A percentile compares a stretch with the other conserved stretches of the same genome.
These are phyloP conservation scores for Calonectria ilicicola DNA, from an alignment of 2,329 filamentous ascomycete species.

Conservation along the genomic window DNA sequence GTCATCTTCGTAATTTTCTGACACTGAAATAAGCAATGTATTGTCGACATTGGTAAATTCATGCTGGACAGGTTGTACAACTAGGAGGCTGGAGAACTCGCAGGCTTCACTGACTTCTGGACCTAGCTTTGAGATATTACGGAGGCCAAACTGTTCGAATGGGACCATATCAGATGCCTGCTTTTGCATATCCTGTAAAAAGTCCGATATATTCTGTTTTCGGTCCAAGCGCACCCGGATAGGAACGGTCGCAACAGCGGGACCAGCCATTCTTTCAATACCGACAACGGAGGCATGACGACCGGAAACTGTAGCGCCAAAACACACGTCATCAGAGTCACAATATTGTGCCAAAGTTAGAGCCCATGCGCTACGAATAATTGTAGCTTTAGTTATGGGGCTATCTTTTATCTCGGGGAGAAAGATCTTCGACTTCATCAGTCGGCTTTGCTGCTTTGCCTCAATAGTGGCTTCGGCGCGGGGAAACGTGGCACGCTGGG, in stretches of 20 bases:
- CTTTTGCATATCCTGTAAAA: slow-evolving; percentile 50
- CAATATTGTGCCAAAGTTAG: slow-evolving; percentile 59
- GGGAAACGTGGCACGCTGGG: not conserved
- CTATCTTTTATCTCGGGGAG: slow-evolving; percentile 58
- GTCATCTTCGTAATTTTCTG: not conserved
- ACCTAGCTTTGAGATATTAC: slow-evolving; percentile 31
- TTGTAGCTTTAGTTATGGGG: slow-evolving; percentile 41
- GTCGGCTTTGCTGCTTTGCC: not conserved
- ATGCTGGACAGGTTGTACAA: not conserved
- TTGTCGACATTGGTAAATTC: slow-evolving; percentile 36
- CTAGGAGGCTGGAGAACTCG: slow-evolving; percentile 24
- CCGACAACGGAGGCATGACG: slow-evolving; percentile 40
- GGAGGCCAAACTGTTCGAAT: slow-evolving; percentile 31
- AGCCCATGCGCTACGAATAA: slow-evolving; percentile 57
- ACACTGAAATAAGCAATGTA: not conserved
- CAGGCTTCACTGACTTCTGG: slow-evolving; percentile 4
- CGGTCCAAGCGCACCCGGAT: slow-evolving; percentile 41
- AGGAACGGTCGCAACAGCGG: slow-evolving; percentile 50
- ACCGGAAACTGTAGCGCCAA: slow-evolving; percentile 57
- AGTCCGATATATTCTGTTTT: slow-evolving; percentile 47
- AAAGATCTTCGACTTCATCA: slow-evolving; percentile 35
- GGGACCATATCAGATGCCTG: slow-evolving; percentile 25
- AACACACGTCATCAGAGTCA: slow-evolving; percentile 52
- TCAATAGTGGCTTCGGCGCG: not conserved
- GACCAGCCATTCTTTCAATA: slow-evolving; percentile 36